These are phyloP conservation scores for Escovopsis sp. DNA, from an alignment of 2,329 filamentous ascomycete genomes.

Conservation along the genomic window DNA sequence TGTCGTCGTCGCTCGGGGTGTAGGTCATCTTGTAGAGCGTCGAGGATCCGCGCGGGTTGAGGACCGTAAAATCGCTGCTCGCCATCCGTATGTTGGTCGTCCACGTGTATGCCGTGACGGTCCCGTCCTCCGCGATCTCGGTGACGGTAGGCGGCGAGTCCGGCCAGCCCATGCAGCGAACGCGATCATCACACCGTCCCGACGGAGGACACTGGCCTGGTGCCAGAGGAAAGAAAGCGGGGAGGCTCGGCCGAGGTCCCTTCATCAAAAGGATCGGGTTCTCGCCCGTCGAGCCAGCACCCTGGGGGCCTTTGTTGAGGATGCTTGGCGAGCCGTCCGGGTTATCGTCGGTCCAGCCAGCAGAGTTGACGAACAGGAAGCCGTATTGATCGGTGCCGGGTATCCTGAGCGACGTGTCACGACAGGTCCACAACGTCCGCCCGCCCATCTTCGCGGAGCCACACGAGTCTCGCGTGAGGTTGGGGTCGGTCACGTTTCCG, in stretches of 20 bases:
- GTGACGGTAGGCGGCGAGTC: conserved; percentile 8
- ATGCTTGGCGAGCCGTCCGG: conserved; percentile 7
- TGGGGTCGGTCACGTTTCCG: conserved; percentile 7
- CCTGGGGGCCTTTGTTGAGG: conserved; percentile 2
- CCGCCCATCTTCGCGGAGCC: conserved; percentile 7
- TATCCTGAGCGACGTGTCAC: conserved; percentile 5
- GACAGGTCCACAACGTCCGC: conserved; percentile 9
- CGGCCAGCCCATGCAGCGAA: conserved; percentile 8
- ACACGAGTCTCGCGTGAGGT: conserved; percentile 8
- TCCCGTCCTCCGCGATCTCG: conserved; percentile 2
- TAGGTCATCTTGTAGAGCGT: conserved; percentile 9
- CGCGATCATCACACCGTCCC: conserved; percentile 5
- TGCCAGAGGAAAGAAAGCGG: conserved; percentile 4
- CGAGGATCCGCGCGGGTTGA: conserved; percentile 2
- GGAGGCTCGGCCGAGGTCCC: conserved; percentile 4
- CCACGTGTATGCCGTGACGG: conserved; percentile 8
- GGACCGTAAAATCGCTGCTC: not conserved
- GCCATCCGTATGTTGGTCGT: conserved; percentile 3
- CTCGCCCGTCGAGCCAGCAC: conserved; percentile 4
- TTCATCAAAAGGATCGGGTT: conserved; percentile 5
- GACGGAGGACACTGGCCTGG: conserved; percentile 3
- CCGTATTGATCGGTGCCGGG: conserved; percentile 2
- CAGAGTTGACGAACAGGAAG: conserved; percentile 7
- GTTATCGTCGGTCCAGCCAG: conserved; percentile 6
- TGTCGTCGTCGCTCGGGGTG: conserved; percentile 3